Conservation (phyloP, 208 protist genomes). For the Wallacemonas rigidus region DNA sequence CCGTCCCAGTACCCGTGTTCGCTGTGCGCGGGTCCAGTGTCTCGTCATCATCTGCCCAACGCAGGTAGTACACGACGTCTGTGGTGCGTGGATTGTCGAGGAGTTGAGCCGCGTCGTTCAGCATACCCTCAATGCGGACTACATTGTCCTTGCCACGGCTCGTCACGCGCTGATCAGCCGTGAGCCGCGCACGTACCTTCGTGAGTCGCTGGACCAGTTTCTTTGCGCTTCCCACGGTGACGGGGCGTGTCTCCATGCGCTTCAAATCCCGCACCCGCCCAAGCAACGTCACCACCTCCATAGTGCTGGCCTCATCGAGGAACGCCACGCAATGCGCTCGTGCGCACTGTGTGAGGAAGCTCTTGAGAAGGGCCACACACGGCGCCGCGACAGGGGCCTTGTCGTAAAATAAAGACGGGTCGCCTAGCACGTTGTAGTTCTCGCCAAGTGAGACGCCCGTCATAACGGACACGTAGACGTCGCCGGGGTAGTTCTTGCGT, state of each 20-base stretch:
- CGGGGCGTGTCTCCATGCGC: conserved; percentile 6
- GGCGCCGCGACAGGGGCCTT: conserved; percentile 1
- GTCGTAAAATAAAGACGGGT: conserved; percentile 8
- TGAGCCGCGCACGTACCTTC: not conserved
- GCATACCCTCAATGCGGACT: conserved; percentile 5
- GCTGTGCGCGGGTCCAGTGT: not conserved
- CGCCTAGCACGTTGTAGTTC: conserved; percentile 17
- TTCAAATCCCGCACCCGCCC: conserved; percentile 11
- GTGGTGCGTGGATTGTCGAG: conserved; percentile 8
- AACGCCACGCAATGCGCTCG: conserved; percentile 17
- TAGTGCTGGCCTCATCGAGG: conserved; percentile 11
- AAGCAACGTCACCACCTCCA: conserved; percentile 9
- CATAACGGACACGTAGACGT: conserved; percentile 20
- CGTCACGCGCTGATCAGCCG: conserved; percentile 6
- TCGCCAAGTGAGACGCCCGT: conserved; percentile 22
- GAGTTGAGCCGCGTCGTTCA: conserved; percentile 19
- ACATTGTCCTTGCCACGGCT: conserved; percentile 1
- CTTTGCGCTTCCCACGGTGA: conserved; percentile 9
- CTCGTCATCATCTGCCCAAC: conserved; percentile 2
- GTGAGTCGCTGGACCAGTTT: conserved; percentile 5
- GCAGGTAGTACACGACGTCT: conserved; percentile 14
- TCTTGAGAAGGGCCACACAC: conserved; percentile 11
- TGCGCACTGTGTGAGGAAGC: conserved; percentile 1
- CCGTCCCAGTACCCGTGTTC: not conserved
- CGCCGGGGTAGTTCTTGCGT: conserved; percentile 4